These are phyloP conservation scores for Hymenoscyphus albidus DNA, from an alignment of 2,329 filamentous ascomycete species.

Conservation along the genomic window DNA sequence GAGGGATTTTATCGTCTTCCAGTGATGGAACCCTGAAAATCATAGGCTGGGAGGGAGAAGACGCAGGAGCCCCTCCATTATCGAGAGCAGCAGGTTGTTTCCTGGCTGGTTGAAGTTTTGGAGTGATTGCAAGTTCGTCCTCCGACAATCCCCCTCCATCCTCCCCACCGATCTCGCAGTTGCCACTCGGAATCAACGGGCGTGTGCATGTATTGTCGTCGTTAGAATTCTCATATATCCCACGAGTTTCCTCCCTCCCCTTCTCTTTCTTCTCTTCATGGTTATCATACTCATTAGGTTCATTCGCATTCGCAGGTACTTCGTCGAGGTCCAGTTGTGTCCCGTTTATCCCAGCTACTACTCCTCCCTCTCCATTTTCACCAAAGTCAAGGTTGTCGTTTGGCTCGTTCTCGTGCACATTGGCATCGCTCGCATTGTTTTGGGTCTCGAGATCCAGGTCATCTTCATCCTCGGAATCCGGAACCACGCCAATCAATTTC, in stretches of 20 bases:
- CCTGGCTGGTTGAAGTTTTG: background rate
- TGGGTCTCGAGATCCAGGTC: slow-evolving; percentile 18
- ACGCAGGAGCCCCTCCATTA: background rate
- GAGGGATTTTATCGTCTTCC: background rate
- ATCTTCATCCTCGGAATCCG: slow-evolving; percentile 37
- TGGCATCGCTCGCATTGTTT: background rate
- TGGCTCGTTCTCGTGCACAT: background rate
- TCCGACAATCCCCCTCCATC: background rate
- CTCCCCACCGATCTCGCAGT: background rate
- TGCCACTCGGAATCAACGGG: background rate
- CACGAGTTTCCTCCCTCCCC: background rate
- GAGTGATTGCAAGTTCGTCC: background rate
- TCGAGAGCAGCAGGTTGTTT: background rate
- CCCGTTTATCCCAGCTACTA: background rate
- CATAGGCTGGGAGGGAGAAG: background rate
- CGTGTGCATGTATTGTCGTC: background rate
- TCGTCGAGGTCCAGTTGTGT: background rate
- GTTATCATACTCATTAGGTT: background rate
- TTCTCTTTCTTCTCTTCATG: background rate
- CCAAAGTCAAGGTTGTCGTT: slow-evolving; percentile 7
- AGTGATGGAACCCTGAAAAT: background rate
- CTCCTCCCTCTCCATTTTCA: background rate
- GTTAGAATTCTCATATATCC: background rate
- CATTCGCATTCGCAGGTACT: background rate
- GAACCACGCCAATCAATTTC: slow-evolving; percentile 37